Percentiles rank a stretch among this genome's conserved stretches.
These are phyloP conservation scores for Exophiala bonariae DNA, from an alignment of 2,329 filamentous ascomycete species.

Conservation along the genomic window DNA sequence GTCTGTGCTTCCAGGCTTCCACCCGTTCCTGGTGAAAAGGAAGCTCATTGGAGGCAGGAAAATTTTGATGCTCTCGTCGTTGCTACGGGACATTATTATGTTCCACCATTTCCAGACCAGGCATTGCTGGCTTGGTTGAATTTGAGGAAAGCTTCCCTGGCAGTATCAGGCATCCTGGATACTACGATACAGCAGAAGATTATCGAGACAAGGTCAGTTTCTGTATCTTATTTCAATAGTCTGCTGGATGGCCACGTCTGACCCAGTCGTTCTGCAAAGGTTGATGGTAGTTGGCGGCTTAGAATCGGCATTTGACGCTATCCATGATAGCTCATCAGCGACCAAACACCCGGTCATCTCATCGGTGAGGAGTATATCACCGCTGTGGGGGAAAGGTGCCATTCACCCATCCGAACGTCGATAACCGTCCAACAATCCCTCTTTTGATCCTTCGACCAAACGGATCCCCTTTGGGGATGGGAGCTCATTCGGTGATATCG, in stretches of 20 bases:
- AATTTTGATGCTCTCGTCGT: constrained; percentile 44
- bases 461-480: constrained; percentile 27
- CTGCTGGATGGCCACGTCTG: not conserved
- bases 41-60: constrained; percentile 44
- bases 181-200: constrained; percentile 38
- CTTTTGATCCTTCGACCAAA: constrained; percentile 25
- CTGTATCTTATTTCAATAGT: not conserved
- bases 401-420: constrained; percentile 34
- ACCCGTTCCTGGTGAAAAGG: too few species aligned
- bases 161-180: constrained; percentile 43
- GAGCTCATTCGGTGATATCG: constrained; percentile 20
- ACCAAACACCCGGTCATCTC: constrained; percentile 23
- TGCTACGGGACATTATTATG: constrained; percentile 43
- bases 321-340: constrained; percentile 29
- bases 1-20: too few species aligned
- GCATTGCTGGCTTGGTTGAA: constrained; percentile 43
- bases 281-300: constrained; percentile 34
- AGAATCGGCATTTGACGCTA: constrained; percentile 33
- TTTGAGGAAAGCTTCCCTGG: constrained; percentile 40
- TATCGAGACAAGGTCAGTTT: constrained; percentile 37
- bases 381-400: constrained; percentile 16
- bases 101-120: constrained; percentile 44
- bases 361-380: constrained; percentile 4
- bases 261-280: constrained; percentile 10
- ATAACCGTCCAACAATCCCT: constrained; percentile 32